phyloP scores from a whole-genome alignment of 306 rosid species.

The Rosa multiflora region DNA sequence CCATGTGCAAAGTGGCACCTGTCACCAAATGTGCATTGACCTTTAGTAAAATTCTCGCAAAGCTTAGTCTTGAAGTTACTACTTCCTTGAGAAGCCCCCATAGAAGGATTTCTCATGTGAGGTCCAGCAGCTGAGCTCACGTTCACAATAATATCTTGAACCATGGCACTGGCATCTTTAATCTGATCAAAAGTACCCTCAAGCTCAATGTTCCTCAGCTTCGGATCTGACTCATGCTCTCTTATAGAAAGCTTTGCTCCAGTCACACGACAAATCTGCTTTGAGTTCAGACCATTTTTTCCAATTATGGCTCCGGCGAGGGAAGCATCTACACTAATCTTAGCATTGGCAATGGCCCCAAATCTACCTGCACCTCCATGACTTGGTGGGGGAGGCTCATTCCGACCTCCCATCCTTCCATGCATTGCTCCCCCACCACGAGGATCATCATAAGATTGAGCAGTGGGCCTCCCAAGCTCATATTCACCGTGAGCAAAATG shows the following conservation, averaged over 20 bases:
- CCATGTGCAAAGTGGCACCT: slow-evolving; percentile 93
- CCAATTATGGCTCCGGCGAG: slow-evolving; percentile 88
- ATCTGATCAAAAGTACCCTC: slow-evolving; percentile 81
- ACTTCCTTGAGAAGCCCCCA: slow-evolving; percentile 33
- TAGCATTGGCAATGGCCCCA: slow-evolving; percentile 80
- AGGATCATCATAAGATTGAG: slow-evolving; percentile 60
- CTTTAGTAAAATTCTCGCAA: slow-evolving; percentile 69
- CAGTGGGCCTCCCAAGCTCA: slow-evolving; percentile 78
- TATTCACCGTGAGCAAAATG: slow-evolving; percentile 76
- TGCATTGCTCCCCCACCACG: slow-evolving; percentile 47
- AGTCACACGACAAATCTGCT: slow-evolving; percentile 77
- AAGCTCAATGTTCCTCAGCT: slow-evolving; percentile 75
- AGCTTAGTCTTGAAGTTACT: slow-evolving; percentile 76
- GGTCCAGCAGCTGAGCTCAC: slow-evolving; percentile 53
- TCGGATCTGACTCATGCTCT: slow-evolving; percentile 74
- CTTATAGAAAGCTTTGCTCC: slow-evolving; percentile 77
- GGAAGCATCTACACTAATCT: slow-evolving; percentile 76
- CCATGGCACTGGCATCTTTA: slow-evolving; percentile 82
- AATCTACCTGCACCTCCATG: slow-evolving; percentile 67
- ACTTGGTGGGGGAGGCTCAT: slow-evolving; percentile 38
- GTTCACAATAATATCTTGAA: slow-evolving; percentile 66
- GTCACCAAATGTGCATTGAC: slow-evolving; percentile 84
- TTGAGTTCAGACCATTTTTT: slow-evolving; percentile 73
- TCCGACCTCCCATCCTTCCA: slow-evolving; percentile 55
- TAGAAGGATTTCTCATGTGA: slow-evolving; percentile 36